phyloP scores from a whole-genome alignment of 2,329 filamentous ascomycete genomes.

The Aspergillus melleus region DNA sequence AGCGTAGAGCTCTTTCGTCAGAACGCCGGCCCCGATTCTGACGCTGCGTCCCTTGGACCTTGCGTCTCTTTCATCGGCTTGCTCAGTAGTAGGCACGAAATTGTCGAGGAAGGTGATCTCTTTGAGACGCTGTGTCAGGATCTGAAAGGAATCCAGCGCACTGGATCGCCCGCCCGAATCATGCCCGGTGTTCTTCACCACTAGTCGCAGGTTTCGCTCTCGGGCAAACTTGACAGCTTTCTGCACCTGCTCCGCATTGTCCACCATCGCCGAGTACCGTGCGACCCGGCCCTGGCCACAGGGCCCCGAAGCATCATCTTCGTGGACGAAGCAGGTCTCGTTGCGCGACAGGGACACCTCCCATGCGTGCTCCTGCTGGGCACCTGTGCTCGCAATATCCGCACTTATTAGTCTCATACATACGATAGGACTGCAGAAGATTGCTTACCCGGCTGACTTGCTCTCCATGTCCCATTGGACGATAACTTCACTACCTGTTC shows the following conservation, averaged over 20 bases:
- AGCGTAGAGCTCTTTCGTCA: conserved; percentile 5
- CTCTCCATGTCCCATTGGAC: neutral
- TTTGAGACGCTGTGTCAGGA: conserved; percentile 46
- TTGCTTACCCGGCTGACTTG: neutral
- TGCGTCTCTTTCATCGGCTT: neutral
- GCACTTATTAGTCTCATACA: too few relatives aligned
- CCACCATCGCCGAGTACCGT: neutral
- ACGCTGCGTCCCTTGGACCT: conserved; percentile 6
- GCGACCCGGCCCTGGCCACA: neutral
- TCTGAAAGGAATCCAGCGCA: conserved; percentile 36
- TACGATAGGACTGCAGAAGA: too few relatives aligned
- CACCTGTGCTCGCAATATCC: neutral
- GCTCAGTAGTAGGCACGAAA: neutral
- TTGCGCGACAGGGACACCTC: neutral
- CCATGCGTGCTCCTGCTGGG: neutral
- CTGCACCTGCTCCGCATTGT: neutral
- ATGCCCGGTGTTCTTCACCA: conserved; percentile 57
- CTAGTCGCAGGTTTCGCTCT: conserved; percentile 31
- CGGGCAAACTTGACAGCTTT: conserved; percentile 2
- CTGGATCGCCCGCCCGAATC: conserved; percentile 43
- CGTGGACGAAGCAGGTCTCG: neutral
- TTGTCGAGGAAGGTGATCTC: neutral
- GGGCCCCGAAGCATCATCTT: neutral
- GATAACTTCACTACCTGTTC: neutral
- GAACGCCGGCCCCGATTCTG: conserved; percentile 10